Percentiles rank a stretch among this genome's conserved stretches.
phyloP scores from a whole-genome alignment of 345 rosid genomes.

The Corchorus capsularis region DNA sequence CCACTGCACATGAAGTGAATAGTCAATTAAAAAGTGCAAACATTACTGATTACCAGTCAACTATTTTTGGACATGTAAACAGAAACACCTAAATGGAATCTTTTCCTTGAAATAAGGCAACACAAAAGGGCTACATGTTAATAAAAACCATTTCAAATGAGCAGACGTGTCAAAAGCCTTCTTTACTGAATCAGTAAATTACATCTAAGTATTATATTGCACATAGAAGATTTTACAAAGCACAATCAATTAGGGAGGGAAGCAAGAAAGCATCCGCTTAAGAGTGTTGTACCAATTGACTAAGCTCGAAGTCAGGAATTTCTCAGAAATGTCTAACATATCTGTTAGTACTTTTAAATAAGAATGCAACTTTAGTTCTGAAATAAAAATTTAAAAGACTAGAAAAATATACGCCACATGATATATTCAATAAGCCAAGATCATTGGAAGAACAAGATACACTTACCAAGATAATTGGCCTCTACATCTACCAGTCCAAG shows the following conservation, averaged over 20 bases:
- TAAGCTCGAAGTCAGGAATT: not conserved
- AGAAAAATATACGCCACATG: too few species aligned
- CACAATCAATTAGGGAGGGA: not conserved
- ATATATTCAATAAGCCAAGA: not conserved
- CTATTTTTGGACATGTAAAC: not conserved
- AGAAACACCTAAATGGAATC: not conserved
- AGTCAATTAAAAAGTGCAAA: slow-evolving; percentile 20
- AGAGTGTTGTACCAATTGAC: not conserved
- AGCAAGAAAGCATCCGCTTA: not conserved
- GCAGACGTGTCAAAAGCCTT: not conserved
- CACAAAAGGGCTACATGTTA: not conserved
- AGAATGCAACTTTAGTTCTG: not conserved
- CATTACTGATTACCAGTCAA: not conserved
- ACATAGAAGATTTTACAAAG: not conserved
- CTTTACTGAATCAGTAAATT: not conserved
- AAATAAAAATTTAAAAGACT: not conserved
- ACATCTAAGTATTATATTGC: not conserved
- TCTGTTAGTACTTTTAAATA: not conserved
- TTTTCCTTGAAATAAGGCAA: not conserved
- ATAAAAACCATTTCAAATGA: not conserved
- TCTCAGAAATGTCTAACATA: not conserved
- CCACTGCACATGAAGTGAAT: slow-evolving; percentile 53
- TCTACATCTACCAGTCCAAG: slow-evolving; percentile 85
- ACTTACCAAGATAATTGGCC: slow-evolving; percentile 89
- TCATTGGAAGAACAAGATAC: not conserved